phyloP scores from a whole-genome alignment of 306 rosid species.

The Cucurbita argyrosperma region DNA sequence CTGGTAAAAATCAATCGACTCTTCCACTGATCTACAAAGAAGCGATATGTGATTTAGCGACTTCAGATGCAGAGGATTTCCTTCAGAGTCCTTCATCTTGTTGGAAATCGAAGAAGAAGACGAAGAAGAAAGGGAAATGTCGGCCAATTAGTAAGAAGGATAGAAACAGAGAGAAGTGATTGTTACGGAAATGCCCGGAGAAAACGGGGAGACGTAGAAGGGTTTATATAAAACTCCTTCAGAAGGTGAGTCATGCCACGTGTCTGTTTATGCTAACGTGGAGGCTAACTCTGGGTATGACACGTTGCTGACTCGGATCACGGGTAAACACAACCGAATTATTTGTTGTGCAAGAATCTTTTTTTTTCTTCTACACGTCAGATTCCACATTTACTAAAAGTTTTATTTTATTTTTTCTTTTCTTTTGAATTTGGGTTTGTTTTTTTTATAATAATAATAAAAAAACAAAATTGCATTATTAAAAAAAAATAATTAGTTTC shows the following conservation, averaged over 20 bases:
- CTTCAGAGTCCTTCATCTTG: constrained; percentile 50
- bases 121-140: not conserved
- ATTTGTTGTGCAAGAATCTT: no score
- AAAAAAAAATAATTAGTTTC: not conserved
- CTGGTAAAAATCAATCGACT: constrained; percentile 58
- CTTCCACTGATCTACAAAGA: constrained; percentile 41
- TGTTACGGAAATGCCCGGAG: not conserved
- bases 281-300: not conserved
- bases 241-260: not conserved
- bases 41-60: constrained; percentile 86
- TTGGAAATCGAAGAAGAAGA: not conserved
- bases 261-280: not conserved
- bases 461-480: no score
- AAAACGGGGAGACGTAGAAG: not conserved
- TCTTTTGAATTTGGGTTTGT: not conserved
- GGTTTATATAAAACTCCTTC: not conserved
- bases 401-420: no score
- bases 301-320: not conserved
- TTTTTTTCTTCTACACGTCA: not conserved
- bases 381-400: not conserved
- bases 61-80: constrained; percentile 68
- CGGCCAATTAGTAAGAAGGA: not conserved
- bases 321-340: not conserved
- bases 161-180: not conserved
- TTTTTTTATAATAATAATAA: no score